These are phyloP conservation scores for Cladosporium sp. DNA, from an alignment of 2,329 filamentous ascomycete species.

Conservation along the genomic window DNA sequence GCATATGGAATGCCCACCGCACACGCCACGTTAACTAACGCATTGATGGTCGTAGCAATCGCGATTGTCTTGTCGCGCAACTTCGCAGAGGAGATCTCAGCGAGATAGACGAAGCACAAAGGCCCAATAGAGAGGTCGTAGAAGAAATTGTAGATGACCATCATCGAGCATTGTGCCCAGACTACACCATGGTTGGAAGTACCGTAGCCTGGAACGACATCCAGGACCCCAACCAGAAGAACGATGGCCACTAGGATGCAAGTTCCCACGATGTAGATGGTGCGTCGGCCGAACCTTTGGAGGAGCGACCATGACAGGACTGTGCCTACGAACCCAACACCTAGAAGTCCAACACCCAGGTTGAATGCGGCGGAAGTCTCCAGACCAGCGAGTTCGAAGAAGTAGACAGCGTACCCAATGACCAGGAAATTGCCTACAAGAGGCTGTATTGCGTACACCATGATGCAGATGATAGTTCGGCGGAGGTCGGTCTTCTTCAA, in stretches of 20 bases:
- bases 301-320: slow-evolving; percentile 76
- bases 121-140: slow-evolving; percentile 20
- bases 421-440: neutral
- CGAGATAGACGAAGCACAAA: neutral
- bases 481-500: slow-evolving; percentile 16
- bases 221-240: slow-evolving; percentile 46
- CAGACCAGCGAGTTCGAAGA: slow-evolving; percentile 43
- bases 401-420: slow-evolving; percentile 38
- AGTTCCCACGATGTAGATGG: slow-evolving; percentile 69
- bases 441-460: slow-evolving; percentile 40
- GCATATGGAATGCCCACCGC: neutral
- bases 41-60: slow-evolving; percentile 64
- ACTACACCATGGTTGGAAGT: slow-evolving; percentile 44
- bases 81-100: slow-evolving; percentile 59
- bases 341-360: slow-evolving; percentile 50
- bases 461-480: slow-evolving; percentile 45
- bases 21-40: slow-evolving; percentile 17
- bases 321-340: slow-evolving; percentile 68
- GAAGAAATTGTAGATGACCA: slow-evolving; percentile 43
- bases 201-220: neutral
- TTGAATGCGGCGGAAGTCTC: slow-evolving; percentile 36
- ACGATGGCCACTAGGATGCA: slow-evolving; percentile 69
- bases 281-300: slow-evolving; percentile 65
- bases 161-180: slow-evolving; percentile 44
- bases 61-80: slow-evolving; percentile 87